Evolutionary conservation across 768 basidiomycete species (phyloP).

Genomic region (Kwoniella dejecticola): DNA sequence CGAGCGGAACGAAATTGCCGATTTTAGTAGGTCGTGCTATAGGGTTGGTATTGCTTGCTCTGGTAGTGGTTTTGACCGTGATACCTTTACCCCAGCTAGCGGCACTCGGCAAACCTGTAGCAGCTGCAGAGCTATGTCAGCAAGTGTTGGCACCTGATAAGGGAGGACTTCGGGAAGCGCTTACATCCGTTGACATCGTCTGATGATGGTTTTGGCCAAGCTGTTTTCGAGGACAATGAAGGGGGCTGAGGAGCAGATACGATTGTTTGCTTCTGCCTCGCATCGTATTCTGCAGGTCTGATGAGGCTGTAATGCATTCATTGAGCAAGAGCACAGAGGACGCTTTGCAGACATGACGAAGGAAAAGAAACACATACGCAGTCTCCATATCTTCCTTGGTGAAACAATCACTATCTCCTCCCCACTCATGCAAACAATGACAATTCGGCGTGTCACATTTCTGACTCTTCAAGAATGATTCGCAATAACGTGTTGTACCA

Average conservation of each 20-base stretch:
- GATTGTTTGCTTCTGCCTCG: slow-evolving; percentile 41
- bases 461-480: slow-evolving; percentile 83
- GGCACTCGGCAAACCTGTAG: slow-evolving; percentile 36
- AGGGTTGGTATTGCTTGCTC: slow-evolving; percentile 12
- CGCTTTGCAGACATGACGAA: too few species aligned
- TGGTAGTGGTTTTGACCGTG: slow-evolving; percentile 11
- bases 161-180: neutral
- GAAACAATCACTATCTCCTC: slow-evolving; percentile 96
- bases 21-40: slow-evolving; percentile 32
- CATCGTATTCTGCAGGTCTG: slow-evolving; percentile 47
- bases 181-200: slow-evolving; percentile 43
- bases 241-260: slow-evolving; percentile 25
- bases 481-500: slow-evolving; percentile 97
- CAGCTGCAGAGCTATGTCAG: slow-evolving; percentile 22
- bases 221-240: slow-evolving; percentile 34
- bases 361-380: slow-evolving; percentile 62
- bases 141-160: neutral
- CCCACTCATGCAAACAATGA: slow-evolving; percentile 96
- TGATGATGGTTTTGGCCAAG: slow-evolving; percentile 47
- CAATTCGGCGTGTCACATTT: slow-evolving; percentile 79
- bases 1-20: slow-evolving; percentile 40
- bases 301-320: slow-evolving; percentile 35
- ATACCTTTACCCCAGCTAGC: slow-evolving; percentile 47
- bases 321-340: too few species aligned
- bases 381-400: slow-evolving; percentile 95